These are phyloP conservation scores for Chrysoporthe cubensis DNA, from an alignment of 2,329 filamentous ascomycete genomes.

Conservation along the genomic window DNA sequence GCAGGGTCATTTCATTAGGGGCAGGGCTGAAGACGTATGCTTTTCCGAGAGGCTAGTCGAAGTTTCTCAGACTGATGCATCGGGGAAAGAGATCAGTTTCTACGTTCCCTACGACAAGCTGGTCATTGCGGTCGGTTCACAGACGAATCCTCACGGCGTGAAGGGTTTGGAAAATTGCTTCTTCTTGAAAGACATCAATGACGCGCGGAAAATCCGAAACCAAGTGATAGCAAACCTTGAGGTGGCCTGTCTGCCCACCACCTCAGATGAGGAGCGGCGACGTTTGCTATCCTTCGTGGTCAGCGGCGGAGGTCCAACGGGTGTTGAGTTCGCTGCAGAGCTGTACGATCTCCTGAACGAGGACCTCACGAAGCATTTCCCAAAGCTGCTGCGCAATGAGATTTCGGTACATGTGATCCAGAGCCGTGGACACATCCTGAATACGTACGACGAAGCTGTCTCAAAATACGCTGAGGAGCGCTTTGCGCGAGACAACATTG, in stretches of 20 bases:
- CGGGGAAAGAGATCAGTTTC: slow-evolving; percentile 77
- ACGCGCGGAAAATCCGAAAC: slow-evolving; percentile 88
- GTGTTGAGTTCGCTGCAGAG: slow-evolving; percentile 96
- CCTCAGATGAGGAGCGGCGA: slow-evolving; percentile 81
- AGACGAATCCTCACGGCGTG: slow-evolving; percentile 93
- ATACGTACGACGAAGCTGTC: slow-evolving; percentile 95
- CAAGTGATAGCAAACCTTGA: slow-evolving; percentile 89
- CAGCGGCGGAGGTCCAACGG: slow-evolving; percentile 91
- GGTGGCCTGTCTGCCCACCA: slow-evolving; percentile 89
- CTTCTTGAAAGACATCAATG: slow-evolving; percentile 93
- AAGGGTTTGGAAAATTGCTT: slow-evolving; percentile 92
- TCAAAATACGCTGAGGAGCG: slow-evolving; percentile 90
- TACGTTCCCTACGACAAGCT: slow-evolving; percentile 98
- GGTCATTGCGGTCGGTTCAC: slow-evolving; percentile 87
- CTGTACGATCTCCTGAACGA: slow-evolving; percentile 96
- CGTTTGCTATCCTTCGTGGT: slow-evolving; percentile 94
- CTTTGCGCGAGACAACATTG: slow-evolving; percentile 88
- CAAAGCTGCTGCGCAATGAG: slow-evolving; percentile 89
- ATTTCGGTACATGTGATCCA: slow-evolving; percentile 98
- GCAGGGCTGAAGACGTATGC: slow-evolving; percentile 83
- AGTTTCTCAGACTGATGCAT: slow-evolving; percentile 71
- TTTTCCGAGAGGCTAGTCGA: slow-evolving; percentile 92
- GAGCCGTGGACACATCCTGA: slow-evolving; percentile 90
- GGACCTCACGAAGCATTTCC: slow-evolving; percentile 82
- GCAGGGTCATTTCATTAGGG: slow-evolving; percentile 87